Base-by-base conservation (phyloP, 306 rosid species). In the Pyrus betulifolia region DNA sequence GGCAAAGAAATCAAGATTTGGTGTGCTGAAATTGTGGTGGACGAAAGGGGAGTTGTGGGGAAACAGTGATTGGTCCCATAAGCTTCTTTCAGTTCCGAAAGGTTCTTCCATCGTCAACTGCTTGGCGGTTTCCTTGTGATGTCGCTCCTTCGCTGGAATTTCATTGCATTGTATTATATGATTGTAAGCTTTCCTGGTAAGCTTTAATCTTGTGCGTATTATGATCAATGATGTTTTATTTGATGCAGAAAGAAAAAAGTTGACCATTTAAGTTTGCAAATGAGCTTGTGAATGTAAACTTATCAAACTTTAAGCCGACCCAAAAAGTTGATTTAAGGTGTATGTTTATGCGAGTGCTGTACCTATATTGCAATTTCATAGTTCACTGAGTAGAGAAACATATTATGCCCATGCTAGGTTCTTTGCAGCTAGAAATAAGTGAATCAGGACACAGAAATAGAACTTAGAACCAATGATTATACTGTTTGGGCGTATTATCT, bases 1-100 rank as follows among this genome's bases (percentile, higher is more conserved):
- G 87, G 80, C 38, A 89, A 83, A 21, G 89, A 87, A 14, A 74
- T 89, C 57, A 91, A 87, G n/a, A 85, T 93, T 78, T 87, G 93
- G 90, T 85, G 92, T 61, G 96, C 94, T 8, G 54, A 38, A 18
- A 69, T 30, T 70, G 46, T 31, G 66, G 61, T 77, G 68, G n/a
- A 68, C 61, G 57, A 69, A 66, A 0, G 79, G 79, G 33, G 79
- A 76, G 51, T 42, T 76, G 55, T 40, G 74, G 74, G 80, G 80
- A 12, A 28, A 10, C 2, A 45, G 67, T 14, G 44, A 13, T 15
- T 58, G 74, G 74, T 67, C 69, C 3, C 74, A 58, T 42, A 68
- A 67, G 67, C 59, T 68, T 7, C 10, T 77, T 58, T 57, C 60
- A 57, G 58, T 77, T 42, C 74, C 68, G 5, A 67, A 57, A 61